These are phyloP conservation scores for Apiotrichum mycotoxinovorans DNA, from an alignment of 1,284 basidiomycete genomes.

Conservation along the genomic window DNA sequence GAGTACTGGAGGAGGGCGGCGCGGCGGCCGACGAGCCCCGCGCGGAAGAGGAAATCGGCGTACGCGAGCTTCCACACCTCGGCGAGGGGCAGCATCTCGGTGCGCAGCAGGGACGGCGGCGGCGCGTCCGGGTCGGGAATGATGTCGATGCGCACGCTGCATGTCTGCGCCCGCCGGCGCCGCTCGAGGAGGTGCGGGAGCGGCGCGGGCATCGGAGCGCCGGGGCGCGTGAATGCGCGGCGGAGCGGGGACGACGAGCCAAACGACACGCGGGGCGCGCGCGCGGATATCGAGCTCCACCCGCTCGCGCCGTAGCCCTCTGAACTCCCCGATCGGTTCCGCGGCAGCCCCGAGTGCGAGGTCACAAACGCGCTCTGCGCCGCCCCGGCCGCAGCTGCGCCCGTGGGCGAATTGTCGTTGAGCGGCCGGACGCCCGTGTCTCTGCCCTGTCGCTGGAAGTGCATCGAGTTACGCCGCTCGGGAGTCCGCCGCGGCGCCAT, in stretches of 20 bases:
- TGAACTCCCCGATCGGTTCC: not conserved
- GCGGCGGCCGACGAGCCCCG: conserved; percentile 65
- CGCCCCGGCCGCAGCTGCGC: not conserved
- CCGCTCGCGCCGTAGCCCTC: conserved; percentile 4
- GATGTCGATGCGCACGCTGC: conserved; percentile 28
- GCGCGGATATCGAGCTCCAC: not conserved
- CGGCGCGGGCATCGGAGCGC: not conserved
- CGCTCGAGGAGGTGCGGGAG: not conserved
- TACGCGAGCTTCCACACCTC: conserved; percentile 56
- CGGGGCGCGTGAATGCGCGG: conserved; percentile 11
- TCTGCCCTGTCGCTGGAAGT: not conserved
- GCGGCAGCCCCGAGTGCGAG: not conserved
- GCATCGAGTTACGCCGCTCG: conserved; percentile 8
- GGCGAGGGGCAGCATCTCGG: conserved; percentile 26
- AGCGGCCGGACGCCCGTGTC: conserved; percentile 3
- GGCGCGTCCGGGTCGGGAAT: conserved; percentile 27
- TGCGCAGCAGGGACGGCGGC: conserved; percentile 29
- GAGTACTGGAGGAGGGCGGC: conserved; percentile 62
- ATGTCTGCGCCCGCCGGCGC: conserved; percentile 15
- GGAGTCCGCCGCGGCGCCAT: not conserved
- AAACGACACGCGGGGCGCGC: conserved; percentile 26
- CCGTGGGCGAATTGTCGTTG: not conserved
- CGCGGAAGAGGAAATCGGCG: conserved; percentile 68
- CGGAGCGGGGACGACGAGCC: conserved; percentile 28
- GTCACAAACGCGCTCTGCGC: not conserved